A percentile compares a stretch with the other conserved stretches of the same genome.
These are phyloP conservation scores for Malus sieversii DNA, from an alignment of 306 rosid genomes.

Conservation along the genomic window DNA sequence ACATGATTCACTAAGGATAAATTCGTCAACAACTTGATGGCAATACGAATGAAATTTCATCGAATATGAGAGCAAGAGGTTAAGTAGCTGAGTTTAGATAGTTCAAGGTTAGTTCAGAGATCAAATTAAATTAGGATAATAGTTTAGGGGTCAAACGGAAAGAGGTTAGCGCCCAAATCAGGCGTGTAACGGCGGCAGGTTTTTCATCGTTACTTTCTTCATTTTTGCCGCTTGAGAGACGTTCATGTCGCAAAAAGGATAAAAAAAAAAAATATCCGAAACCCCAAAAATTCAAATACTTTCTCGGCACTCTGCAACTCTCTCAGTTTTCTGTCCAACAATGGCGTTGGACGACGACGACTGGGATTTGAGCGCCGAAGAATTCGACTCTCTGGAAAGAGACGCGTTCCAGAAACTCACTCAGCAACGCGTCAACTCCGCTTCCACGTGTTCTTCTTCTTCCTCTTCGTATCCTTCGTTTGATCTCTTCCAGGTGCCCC, in stretches of 20 bases:
- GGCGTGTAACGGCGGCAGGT: neutral
- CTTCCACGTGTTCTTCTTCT: slow-evolving; percentile 16
- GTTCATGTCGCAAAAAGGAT: neutral
- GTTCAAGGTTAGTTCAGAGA: too few species aligned
- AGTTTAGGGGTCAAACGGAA: neutral
- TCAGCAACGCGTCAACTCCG: slow-evolving; percentile 38
- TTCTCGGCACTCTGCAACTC: neutral
- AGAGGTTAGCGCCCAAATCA: neutral
- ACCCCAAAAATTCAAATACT: neutral
- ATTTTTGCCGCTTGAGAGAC: neutral
- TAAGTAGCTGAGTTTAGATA: too few species aligned
- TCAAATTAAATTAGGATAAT: too few species aligned
- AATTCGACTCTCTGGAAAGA: slow-evolving; percentile 77
- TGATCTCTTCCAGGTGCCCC: neutral
- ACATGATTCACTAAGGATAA: too few species aligned
- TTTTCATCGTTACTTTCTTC: neutral
- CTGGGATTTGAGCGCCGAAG: slow-evolving; percentile 71
- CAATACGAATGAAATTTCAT: too few species aligned
- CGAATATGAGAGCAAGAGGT: too few species aligned
- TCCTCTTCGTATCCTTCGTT: slow-evolving; percentile 10
- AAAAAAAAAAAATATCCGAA: neutral
- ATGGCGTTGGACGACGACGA: slow-evolving; percentile 51
- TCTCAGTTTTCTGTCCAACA: neutral
- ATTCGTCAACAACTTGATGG: too few species aligned
- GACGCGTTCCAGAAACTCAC: slow-evolving; percentile 75